phyloP scores from a whole-genome alignment of 1,284 basidiomycete genomes.

The Melampsora larici-populina region DNA sequence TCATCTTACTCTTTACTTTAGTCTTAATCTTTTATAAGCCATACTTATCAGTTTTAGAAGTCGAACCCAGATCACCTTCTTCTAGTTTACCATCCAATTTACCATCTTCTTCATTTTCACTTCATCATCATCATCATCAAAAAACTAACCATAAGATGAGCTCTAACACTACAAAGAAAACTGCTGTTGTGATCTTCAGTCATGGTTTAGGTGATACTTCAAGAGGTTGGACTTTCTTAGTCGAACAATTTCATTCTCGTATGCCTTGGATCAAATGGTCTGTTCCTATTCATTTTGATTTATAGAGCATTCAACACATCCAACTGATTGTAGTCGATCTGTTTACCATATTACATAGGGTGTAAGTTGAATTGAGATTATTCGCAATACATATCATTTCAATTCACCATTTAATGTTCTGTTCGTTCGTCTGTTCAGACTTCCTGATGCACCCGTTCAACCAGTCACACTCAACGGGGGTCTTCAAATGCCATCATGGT shows the following conservation, averaged over 20 bases:
- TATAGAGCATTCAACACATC: not conserved
- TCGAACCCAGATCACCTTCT: too few species aligned
- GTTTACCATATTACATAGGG: not conserved
- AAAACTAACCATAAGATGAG: too few species aligned
- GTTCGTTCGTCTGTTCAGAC: not conserved
- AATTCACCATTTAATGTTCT: not conserved
- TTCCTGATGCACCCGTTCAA: conserved; percentile 31
- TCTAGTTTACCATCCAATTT: too few species aligned
- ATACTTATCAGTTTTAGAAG: too few species aligned
- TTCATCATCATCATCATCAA: too few species aligned
- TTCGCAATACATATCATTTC: not conserved
- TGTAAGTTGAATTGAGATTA: conserved; percentile 8
- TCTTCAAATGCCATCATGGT: conserved; percentile 36
- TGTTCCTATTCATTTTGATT: not conserved
- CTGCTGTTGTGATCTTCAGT: conserved; percentile 33
- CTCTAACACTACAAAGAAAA: not conserved
- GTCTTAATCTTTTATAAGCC: too few species aligned
- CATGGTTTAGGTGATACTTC: conserved; percentile 40
- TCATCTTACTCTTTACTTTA: too few species aligned
- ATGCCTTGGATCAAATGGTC: conserved; percentile 43
- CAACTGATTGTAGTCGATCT: not conserved
- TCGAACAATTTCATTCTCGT: conserved; percentile 15
- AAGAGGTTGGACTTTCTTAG: conserved; percentile 23
- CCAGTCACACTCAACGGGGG: conserved; percentile 33
- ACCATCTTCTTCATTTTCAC: too few species aligned